phyloP scores from a whole-genome alignment of 306 rosid species.

The Rubus idaeus region DNA sequence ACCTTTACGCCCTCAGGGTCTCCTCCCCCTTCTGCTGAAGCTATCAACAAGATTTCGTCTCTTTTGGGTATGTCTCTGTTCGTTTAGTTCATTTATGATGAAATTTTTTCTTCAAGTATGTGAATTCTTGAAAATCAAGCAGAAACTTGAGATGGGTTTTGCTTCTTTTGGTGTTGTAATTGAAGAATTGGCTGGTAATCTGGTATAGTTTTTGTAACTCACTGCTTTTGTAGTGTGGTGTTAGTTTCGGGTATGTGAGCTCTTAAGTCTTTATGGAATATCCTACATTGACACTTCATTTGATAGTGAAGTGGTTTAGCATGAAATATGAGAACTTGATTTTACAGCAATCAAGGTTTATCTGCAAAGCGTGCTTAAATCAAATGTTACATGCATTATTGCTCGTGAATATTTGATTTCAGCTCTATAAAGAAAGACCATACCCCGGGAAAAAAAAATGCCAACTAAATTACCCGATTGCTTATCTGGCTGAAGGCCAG shows the following conservation, averaged over 20 bases:
- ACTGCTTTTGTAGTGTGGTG: not conserved
- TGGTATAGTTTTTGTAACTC: not conserved
- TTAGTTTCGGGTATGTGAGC: not conserved
- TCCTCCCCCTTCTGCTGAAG: conserved; percentile 48
- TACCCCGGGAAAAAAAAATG: not conserved
- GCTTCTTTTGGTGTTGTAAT: not conserved
- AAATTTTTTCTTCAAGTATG: not conserved
- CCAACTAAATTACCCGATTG: not conserved
- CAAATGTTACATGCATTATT: not conserved
- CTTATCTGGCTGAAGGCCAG: not conserved
- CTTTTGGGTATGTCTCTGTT: conserved; percentile 55
- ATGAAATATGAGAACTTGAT: not conserved
- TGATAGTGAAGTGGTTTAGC: not conserved
- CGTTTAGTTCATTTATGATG: not conserved
- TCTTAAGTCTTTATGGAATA: not conserved
- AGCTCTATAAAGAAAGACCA: not conserved
- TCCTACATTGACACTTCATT: not conserved
- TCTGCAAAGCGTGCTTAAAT: not conserved
- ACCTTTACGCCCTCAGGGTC: conserved; percentile 51
- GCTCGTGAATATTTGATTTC: not conserved
- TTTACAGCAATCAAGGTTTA: not conserved
- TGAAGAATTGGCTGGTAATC: not conserved
- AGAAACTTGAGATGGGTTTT: conserved; percentile 8
- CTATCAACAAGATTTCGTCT: conserved; percentile 53
- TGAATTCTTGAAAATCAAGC: not conserved